These are phyloP conservation scores for Yamadazyma sp. DNA, from an alignment of 1,139 yeast species.

Conservation along the genomic window DNA sequence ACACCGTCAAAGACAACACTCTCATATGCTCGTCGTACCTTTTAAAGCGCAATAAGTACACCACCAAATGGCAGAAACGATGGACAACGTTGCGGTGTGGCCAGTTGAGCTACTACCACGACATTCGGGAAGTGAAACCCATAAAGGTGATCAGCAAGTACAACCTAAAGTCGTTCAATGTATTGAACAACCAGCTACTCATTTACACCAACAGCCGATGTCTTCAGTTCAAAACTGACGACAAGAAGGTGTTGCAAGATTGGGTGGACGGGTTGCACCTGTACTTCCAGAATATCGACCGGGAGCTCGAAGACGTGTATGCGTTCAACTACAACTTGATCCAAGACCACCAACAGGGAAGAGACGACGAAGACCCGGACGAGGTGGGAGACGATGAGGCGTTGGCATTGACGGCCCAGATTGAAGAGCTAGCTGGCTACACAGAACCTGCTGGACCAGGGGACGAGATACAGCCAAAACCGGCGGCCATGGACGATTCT, in stretches of 20 bases:
- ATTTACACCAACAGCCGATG: constrained; percentile 39
- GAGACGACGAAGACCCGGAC: not conserved
- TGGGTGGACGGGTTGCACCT: constrained; percentile 43
- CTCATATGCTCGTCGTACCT: constrained; percentile 18
- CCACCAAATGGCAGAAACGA: constrained; percentile 45
- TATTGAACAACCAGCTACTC: constrained; percentile 40
- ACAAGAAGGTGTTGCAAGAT: constrained; percentile 28
- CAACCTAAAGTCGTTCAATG: constrained; percentile 21
- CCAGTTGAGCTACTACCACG: constrained; percentile 60
- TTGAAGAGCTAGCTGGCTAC: too few species aligned
- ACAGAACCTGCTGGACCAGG: too few species aligned
- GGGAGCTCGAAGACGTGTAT: not conserved
- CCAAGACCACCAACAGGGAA: not conserved
- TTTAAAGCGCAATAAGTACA: constrained; percentile 22
- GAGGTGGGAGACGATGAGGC: too few species aligned
- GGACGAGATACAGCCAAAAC: too few species aligned
- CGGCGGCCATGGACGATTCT: not conserved
- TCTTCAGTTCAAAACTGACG: constrained; percentile 43
- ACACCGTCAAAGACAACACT: constrained; percentile 13
- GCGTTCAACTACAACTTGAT: not conserved
- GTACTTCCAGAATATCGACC: constrained; percentile 17
- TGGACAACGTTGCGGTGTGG: constrained; percentile 62
- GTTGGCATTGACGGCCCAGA: too few species aligned
- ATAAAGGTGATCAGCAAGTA: constrained; percentile 38
- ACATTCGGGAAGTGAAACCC: constrained; percentile 57